Base-by-base conservation (phyloP, 495 filamentous ascomycete genomes). In the Penicillium chermesinum region DNA sequence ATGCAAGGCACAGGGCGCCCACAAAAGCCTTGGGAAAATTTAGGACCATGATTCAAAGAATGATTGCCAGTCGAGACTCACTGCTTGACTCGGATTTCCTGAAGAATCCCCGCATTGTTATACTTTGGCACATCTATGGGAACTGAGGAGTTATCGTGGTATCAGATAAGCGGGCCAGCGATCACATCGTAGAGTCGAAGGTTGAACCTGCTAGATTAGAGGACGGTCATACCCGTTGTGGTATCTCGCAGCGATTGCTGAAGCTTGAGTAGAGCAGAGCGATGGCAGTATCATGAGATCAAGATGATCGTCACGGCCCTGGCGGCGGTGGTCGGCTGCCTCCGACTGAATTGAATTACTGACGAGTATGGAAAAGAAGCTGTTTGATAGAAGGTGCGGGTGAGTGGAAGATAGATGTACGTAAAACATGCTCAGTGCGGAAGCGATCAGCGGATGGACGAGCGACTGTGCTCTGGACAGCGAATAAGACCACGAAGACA, bases 241-340 rank as follows among this genome's bases (percentile, higher is more conserved):
- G 25, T 38, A 46, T 48, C 22, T 2, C 25, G 4, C 41, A 38
- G 14, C 21, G 22, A 50, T 39, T 17, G 16, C 21, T 42, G 16
- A 44, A 45, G 16, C 36, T 35, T 17, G 15, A 22, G 14, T 27
- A 41, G 18, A n/a, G 27, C 14, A 20, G 16, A 6, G 13, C 38
- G 30, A 47, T 50, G 22, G 27, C 21, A 39, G 21, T 42, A 53
- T 48, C 50, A 49, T 35, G 37, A 53, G 50, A 34, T 35, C 30
- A 2, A 17, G 36, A 27, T 10, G 16, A 41, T 52, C 39, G 19
- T 17, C 25, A 41, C 12, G 4, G 16, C 38, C 41, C 33, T 50
- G n/a, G 39, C n/a, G 20, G 46, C 54, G 54, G 54, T 50, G 54
- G 50, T 57, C 54, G 54, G 54, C 50, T 50, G 50, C 20, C 50